A percentile compares a stretch with the other conserved stretches of the same genome.
Evolutionary conservation across 2,329 filamentous ascomycete species (phyloP).

Genomic region (Herpotrichia juniperi): DNA sequence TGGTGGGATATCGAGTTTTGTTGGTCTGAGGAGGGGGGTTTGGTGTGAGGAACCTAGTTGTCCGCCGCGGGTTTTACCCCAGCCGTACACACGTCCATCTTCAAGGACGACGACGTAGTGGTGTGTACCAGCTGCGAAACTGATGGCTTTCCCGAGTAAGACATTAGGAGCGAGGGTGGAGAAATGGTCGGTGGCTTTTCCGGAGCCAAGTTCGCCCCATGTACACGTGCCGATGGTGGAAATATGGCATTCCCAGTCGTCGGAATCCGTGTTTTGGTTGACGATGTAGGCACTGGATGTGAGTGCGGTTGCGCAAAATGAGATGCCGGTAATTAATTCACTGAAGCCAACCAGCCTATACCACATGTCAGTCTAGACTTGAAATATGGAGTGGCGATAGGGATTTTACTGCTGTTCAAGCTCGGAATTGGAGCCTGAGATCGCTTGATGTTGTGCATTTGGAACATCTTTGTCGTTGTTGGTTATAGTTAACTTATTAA

Average conservation of each 20-base stretch:
- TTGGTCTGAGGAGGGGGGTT: conserved; percentile 25
- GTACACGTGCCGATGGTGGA: conserved; percentile 22
- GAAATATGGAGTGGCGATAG: too few species aligned
- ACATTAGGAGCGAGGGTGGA: background rate
- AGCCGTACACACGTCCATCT: conserved; percentile 81
- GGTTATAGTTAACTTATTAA: conserved; percentile 10
- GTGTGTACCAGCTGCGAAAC: conserved; percentile 75
- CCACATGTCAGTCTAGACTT: too few species aligned
- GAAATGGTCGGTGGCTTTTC: conserved; percentile 5
- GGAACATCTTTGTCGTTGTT: too few species aligned
- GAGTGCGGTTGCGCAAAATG: conserved; percentile 27
- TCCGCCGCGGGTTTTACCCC: conserved; percentile 86
- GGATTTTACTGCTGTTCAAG: too few species aligned
- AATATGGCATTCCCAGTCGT: conserved; percentile 5
- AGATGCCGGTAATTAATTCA: too few species aligned
- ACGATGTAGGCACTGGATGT: conserved; percentile 33
- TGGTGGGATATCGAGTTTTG: conserved; percentile 60
- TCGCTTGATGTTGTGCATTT: too few species aligned
- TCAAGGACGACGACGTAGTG: conserved; percentile 77
- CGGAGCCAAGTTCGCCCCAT: conserved; percentile 34
- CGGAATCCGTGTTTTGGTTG: background rate
- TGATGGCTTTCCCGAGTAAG: conserved; percentile 51
- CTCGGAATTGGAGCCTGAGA: too few species aligned
- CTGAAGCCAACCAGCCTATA: too few species aligned
- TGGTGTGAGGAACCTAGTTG: conserved; percentile 69